Base-by-base conservation (phyloP, 2,329 filamentous ascomycete genomes). In the Fusarium domesticum region DNA sequence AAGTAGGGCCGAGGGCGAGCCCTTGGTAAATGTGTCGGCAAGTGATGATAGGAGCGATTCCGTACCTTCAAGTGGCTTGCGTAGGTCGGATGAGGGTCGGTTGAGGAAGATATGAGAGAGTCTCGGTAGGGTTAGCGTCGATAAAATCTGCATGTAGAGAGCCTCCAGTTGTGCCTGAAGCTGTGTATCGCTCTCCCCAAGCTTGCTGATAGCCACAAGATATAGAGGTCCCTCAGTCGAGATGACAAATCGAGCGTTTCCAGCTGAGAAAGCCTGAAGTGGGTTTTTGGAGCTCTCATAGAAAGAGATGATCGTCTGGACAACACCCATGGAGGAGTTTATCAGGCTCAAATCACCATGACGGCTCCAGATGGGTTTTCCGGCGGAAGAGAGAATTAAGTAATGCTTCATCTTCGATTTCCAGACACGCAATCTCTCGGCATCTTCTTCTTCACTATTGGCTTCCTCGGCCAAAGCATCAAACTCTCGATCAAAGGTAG, bases 301-400 rank as follows among this genome's bases (percentile, higher is more conserved):
- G 64, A 96, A 96, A 1, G 93, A 97, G 50, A 98, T 96, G 57
- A 98, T 92, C 34, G 93, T 98, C 65, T 97, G 93, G 2, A 96
- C 85, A 15, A 98, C 85, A 32, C 93, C 93, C 64, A 97, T 92
- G 58, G 93, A 96, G 39, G 87, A 87, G 58, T 95, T 96, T 63
- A 97, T 89, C 34, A 97, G 73, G 42, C 85, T 83, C 54, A 95
- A 78, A 57, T 96, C 89, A 32, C 95, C 93, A 64, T 98, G 92
- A 37, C 95, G 81, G 61, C 90, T 97, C 76, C 92, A 98, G 37
- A 98, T 95, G 10, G 93, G 95, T 65, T 98, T 98, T 16, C 93
- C 93, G 8, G 95, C 92, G 12, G 90, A 92, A 3, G 93, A 97
- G 2, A 98, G 74, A 59, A 98, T 95, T 69, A 98, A 82, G 66